These are phyloP conservation scores for Musa itinerans DNA, from an alignment of 176 grass and related monocot species.

Conservation along the genomic window DNA sequence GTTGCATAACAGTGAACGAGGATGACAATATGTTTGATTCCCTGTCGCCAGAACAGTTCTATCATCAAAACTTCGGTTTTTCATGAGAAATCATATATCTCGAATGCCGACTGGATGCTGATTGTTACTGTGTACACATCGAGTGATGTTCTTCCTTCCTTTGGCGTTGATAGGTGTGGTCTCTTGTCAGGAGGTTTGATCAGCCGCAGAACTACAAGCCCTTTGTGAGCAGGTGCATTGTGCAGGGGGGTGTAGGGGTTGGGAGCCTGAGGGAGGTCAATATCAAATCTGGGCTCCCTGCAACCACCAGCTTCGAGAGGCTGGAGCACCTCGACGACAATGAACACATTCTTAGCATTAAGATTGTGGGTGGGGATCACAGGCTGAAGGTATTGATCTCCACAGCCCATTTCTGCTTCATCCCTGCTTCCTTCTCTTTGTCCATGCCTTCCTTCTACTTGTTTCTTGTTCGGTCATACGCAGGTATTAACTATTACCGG, in stretches of 20 bases:
- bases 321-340: constrained; percentile 8
- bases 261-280: constrained; percentile 8
- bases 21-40: too few relatives aligned
- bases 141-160: not conserved
- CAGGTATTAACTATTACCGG: too few relatives aligned
- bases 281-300: constrained; percentile 12
- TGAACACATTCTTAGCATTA: constrained; percentile 10
- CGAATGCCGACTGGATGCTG: not conserved
- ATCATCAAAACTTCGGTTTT: not conserved
- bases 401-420: not conserved
- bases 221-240: constrained; percentile 13
- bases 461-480: not conserved
- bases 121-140: not conserved
- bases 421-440: not conserved
- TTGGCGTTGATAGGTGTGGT: constrained; percentile 4
- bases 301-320: constrained; percentile 11
- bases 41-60: too few relatives aligned
- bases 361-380: constrained; percentile 9
- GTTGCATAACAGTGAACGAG: too few relatives aligned
- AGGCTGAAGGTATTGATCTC: not conserved
- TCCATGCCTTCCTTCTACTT: not conserved
- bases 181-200: constrained; percentile 1
- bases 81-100: not conserved
- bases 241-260: not conserved
- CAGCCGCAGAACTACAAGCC: constrained; percentile 14